Evolutionary conservation across 1,139 yeast species (phyloP), one percentile per base, ranked within the genome.

Genomic region (Pichia sp.): DNA sequence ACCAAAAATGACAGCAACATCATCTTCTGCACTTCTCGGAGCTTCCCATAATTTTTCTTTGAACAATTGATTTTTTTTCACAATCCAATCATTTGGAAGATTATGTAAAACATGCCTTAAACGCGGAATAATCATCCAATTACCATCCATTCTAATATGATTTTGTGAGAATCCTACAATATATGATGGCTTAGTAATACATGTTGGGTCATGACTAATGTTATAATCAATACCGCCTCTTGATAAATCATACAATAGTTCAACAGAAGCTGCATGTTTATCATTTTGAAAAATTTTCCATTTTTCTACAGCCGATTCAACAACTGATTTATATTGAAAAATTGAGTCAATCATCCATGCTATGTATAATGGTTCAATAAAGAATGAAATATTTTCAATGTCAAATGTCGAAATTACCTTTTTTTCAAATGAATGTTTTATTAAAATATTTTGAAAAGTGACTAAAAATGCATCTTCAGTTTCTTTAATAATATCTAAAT

Each of bases 41-140:
- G 80, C 72, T 29, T 67, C 63, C 73, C 75, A 72, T 1, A 64
- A 53, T 7, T 53, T 53, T 0, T 52, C 53, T 25, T 56, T 60
- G 56, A 69, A 66, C 18, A 60, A 55, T 0, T 60, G 55, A 39
- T 67, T 63, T 6, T 68, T 63, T 3, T 64, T 53, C 1, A 55
- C 58, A 14, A 68, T 59, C 87, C 88, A 84, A 0, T 70, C 68
- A 0, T 58, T 53, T 0, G 95, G 93, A n/a, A 87, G 69, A 55
- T 74, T 73, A 9, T 79, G 74, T 45, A 84, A 67, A 38, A 90
- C 78, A 64, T 91, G 95, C 19, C 97, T 75, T 46, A 91, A 70
- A 42, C 96, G 75, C 8, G 89, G 81, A 46, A 88, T 72, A 39
- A 91, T 79, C 63, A 88, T 87, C 99, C 99, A 93, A 60, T 95